Evolutionary conservation across 768 basidiomycete genomes (phyloP).

Genomic region (Mycena filopes): DNA sequence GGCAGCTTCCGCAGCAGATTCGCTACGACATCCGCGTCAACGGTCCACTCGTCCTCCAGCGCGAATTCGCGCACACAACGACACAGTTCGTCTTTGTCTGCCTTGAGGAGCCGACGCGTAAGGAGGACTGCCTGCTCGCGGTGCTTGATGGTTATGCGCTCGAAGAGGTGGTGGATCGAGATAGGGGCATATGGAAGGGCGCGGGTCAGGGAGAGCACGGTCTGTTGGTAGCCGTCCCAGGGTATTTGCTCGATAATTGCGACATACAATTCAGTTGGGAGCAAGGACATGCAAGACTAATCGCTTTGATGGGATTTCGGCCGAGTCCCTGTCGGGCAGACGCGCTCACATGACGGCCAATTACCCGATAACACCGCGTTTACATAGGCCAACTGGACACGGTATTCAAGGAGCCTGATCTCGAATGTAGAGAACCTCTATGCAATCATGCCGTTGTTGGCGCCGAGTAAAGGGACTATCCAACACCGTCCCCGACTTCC

Average conservation of each 20-base stretch:
- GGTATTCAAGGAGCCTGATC: too few species aligned
- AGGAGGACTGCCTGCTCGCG: conserved; percentile 65
- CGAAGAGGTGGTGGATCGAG: conserved; percentile 67
- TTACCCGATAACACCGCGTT: too few species aligned
- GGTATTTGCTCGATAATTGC: conserved; percentile 66
- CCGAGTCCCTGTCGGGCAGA: too few species aligned
- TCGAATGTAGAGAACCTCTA: too few species aligned
- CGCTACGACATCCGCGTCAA: conserved; percentile 79
- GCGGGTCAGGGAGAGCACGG: conserved; percentile 67
- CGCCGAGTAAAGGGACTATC: too few species aligned
- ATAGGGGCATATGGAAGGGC: conserved; percentile 73
- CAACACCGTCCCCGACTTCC: too few species aligned
- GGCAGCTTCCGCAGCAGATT: conserved; percentile 73
- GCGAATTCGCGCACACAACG: conserved; percentile 60
- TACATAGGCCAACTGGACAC: too few species aligned
- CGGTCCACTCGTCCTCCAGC: conserved; percentile 68
- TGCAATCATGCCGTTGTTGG: too few species aligned
- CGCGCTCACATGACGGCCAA: too few species aligned
- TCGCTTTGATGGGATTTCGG: too few species aligned
- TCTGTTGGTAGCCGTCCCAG: conserved; percentile 55
- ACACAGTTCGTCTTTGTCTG: conserved; percentile 37
- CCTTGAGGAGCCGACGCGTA: conserved; percentile 62
- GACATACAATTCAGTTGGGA: conserved; percentile 78
- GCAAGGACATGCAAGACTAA: conserved; percentile 27
- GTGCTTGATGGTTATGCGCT: conserved; percentile 60